Conservation (phyloP, 805 yeast species). For the Kazachstania kunashirensis region DNA sequence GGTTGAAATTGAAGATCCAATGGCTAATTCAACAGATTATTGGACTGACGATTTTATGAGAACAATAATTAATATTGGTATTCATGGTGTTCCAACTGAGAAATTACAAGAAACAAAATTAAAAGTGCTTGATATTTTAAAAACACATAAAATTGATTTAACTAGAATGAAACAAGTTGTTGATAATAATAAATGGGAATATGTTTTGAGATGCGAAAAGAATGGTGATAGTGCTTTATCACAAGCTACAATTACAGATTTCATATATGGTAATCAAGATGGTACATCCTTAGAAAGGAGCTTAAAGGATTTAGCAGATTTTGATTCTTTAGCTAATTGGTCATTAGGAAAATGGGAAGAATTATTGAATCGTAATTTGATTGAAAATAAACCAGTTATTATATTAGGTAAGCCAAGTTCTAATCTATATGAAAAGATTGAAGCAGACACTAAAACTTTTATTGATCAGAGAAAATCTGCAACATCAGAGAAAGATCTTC, state of each 20-base stretch:
- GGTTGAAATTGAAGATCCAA: conserved; percentile 75
- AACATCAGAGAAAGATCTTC: conserved; percentile 54
- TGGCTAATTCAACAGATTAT: conserved; percentile 60
- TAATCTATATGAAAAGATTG: conserved; percentile 43
- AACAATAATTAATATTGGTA: conserved; percentile 44
- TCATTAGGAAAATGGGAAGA: conserved; percentile 54
- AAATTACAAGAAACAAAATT: conserved; percentile 44
- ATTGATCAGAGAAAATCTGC: conserved; percentile 39
- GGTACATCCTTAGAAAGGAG: conserved; percentile 50
- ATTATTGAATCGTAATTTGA: conserved; percentile 42
- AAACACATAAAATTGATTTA: conserved; percentile 55
- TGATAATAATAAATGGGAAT: conserved; percentile 53
- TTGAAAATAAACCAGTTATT: conserved; percentile 53
- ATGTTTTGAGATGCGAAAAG: conserved; percentile 51
- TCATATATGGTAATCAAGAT: conserved; percentile 62
- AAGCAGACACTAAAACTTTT: conserved; percentile 41
- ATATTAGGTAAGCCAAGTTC: conserved; percentile 61
- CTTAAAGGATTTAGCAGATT: conserved; percentile 49
- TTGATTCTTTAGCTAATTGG: conserved; percentile 48
- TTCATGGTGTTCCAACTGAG: conserved; percentile 71
- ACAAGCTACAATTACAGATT: conserved; percentile 63
- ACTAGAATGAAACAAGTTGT: conserved; percentile 57
- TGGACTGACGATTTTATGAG: conserved; percentile 66
- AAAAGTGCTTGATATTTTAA: conserved; percentile 41
- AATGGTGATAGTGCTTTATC: conserved; percentile 49